Conservation (phyloP, 768 basidiomycete species). For the Obba rivulosa region DNA sequence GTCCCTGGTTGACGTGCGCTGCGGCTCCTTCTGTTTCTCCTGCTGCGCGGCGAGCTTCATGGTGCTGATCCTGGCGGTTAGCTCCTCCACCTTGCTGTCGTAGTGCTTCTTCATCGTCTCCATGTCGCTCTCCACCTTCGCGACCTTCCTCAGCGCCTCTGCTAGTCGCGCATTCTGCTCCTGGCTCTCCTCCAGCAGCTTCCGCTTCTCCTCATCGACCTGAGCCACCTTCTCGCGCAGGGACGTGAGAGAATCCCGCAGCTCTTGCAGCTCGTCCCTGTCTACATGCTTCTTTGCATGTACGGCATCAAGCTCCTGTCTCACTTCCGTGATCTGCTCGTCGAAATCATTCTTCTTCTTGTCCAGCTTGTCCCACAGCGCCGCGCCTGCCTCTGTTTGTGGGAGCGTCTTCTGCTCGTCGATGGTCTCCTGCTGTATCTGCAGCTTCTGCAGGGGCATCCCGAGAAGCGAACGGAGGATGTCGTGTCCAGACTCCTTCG, state of each 20-base stretch:
- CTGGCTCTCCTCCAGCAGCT: conserved; percentile 29
- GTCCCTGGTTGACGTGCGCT: not conserved
- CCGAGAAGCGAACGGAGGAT: conserved; percentile 5
- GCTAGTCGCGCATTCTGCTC: conserved; percentile 8
- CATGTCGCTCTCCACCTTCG: conserved; percentile 7
- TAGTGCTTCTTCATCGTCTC: conserved; percentile 1
- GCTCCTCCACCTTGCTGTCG: conserved; percentile 7
- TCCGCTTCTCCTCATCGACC: not conserved
- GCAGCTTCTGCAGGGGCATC: not conserved
- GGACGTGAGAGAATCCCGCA: conserved; percentile 23
- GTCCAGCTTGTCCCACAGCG: conserved; percentile 12
- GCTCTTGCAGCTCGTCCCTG: conserved; percentile 2
- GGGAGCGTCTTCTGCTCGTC: conserved; percentile 7
- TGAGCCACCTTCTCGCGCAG: not conserved
- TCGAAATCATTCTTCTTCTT: conserved; percentile 8
- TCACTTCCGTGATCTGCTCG: conserved; percentile 8
- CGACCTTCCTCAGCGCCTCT: conserved; percentile 5
- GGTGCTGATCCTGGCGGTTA: conserved; percentile 25
- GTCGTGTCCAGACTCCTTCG: not conserved
- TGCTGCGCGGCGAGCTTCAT: conserved; percentile 36
- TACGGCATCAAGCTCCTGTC: conserved; percentile 1
- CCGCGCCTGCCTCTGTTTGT: conserved; percentile 11
- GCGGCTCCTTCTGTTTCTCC: conserved; percentile 23
- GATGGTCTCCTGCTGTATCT: conserved; percentile 12
- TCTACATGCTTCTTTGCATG: conserved; percentile 7